Evolutionary conservation across 306 rosid species (phyloP).

Genomic region (Oxytropis ochrocephala): DNA sequence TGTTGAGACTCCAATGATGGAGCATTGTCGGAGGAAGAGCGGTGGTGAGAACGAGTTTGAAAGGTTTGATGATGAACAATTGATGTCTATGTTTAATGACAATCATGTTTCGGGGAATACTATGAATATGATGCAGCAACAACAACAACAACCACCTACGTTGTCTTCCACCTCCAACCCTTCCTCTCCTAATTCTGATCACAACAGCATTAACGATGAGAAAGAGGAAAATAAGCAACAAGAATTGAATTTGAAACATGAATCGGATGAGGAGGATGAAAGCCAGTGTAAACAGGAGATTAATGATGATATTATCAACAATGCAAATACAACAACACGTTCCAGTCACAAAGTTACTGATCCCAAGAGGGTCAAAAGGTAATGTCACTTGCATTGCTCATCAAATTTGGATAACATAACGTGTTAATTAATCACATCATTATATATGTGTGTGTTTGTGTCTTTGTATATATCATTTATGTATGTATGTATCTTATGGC

Average conservation of each 20-base stretch:
- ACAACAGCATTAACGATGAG: constrained; percentile 61
- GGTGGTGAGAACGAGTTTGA: constrained; percentile 40
- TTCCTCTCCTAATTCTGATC: constrained; percentile 72
- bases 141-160: constrained; percentile 1
- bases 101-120: constrained; percentile 39
- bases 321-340: constrained; percentile 12
- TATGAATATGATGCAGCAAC: constrained; percentile 9
- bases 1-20: constrained; percentile 57
- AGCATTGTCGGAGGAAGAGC: constrained; percentile 31
- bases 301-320: neutral
- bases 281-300: constrained; percentile 47
- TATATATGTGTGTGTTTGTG: too few relatives aligned
- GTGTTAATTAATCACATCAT: neutral
- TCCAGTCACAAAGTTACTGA: constrained; percentile 52
- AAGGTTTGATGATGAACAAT: constrained; percentile 74
- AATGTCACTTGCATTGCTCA: constrained; percentile 5
- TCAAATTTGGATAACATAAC: neutral
- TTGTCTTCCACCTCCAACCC: constrained; percentile 60
- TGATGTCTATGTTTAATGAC: constrained; percentile 74
- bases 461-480: too few relatives aligned
- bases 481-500: too few relatives aligned
- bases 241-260: constrained; percentile 39
- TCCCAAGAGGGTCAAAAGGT: constrained; percentile 97
- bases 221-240: neutral
- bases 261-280: constrained; percentile 60